These are phyloP conservation scores for Xylariaceae sp. DNA, from an alignment of 2,329 filamentous ascomycete species.

Conservation along the genomic window DNA sequence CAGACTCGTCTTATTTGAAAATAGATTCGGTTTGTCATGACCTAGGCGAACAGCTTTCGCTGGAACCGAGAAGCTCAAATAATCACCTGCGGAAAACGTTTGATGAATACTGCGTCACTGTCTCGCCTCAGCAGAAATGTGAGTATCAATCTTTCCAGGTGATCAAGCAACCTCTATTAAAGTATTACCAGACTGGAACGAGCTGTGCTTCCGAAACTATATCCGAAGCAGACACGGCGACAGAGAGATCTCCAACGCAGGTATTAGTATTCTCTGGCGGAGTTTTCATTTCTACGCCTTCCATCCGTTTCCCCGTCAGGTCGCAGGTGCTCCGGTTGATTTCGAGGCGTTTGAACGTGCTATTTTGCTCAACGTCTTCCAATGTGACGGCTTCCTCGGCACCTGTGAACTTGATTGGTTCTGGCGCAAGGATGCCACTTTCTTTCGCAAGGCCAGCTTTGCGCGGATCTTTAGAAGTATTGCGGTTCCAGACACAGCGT, in stretches of 20 bases:
- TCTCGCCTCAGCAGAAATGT: slow-evolving; percentile 3
- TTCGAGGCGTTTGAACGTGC: slow-evolving; percentile 6
- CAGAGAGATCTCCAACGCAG: background rate
- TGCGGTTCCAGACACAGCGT: background rate
- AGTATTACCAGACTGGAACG: slow-evolving; percentile 1
- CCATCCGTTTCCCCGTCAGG: slow-evolving; percentile 2
- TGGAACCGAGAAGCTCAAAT: background rate
- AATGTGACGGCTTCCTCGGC: slow-evolving; percentile 7
- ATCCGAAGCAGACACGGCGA: background rate
- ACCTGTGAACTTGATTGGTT: slow-evolving; percentile 12
- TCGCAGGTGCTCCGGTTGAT: background rate
- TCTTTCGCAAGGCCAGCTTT: slow-evolving; percentile 9
- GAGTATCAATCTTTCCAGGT: background rate
- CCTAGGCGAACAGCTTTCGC: background rate
- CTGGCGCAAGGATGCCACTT: slow-evolving; percentile 2
- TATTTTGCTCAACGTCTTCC: background rate
- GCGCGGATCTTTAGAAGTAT: slow-evolving; percentile 7
- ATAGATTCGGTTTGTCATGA: background rate
- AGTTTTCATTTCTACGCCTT: slow-evolving; percentile 13
- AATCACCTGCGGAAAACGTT: slow-evolving; percentile 1
- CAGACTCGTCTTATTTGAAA: background rate
- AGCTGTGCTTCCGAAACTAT: slow-evolving; percentile 7
- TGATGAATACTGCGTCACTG: slow-evolving; percentile 3
- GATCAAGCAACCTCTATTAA: background rate
- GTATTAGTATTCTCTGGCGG: slow-evolving; percentile 6